phyloP scores from a whole-genome alignment of 2,329 filamentous ascomycete species.

The Diaporthe sp. region DNA sequence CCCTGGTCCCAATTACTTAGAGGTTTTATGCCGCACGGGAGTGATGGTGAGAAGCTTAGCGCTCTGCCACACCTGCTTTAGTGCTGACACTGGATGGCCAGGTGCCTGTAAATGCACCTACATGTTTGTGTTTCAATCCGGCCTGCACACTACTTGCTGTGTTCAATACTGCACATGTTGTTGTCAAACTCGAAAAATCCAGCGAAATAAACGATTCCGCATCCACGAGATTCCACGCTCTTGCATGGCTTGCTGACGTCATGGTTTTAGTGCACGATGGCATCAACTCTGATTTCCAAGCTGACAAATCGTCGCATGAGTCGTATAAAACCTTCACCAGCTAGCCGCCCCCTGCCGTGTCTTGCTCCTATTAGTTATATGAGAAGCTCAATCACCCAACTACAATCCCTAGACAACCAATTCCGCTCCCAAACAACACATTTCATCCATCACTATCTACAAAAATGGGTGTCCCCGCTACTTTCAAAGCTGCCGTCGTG shows the following conservation, averaged over 20 bases:
- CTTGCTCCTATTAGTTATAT: not conserved
- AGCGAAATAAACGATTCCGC: not conserved
- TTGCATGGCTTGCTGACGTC: not conserved
- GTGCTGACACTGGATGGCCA: not conserved
- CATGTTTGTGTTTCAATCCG: not conserved
- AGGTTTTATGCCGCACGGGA: not conserved
- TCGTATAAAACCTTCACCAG: conserved; percentile 6
- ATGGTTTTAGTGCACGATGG: conserved; percentile 11
- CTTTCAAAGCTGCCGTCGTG: conserved; percentile 40
- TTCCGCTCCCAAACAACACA: too few species aligned
- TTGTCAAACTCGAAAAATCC: not conserved
- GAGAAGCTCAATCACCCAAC: not conserved
- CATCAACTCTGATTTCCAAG: not conserved
- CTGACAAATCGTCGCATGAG: conserved; percentile 21
- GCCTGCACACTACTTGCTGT: not conserved
- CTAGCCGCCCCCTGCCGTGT: not conserved
- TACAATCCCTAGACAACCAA: not conserved
- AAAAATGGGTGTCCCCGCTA: conserved; percentile 36
- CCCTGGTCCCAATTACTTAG: not conserved
- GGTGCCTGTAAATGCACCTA: not conserved
- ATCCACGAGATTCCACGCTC: not conserved
- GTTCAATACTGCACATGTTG: not conserved
- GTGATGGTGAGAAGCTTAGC: not conserved
- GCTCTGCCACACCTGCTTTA: not conserved
- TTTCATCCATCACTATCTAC: too few species aligned